Evolutionary conservation across 108 stramenopile species (phyloP).

Genomic region (Hondaea fermentalgiana): DNA sequence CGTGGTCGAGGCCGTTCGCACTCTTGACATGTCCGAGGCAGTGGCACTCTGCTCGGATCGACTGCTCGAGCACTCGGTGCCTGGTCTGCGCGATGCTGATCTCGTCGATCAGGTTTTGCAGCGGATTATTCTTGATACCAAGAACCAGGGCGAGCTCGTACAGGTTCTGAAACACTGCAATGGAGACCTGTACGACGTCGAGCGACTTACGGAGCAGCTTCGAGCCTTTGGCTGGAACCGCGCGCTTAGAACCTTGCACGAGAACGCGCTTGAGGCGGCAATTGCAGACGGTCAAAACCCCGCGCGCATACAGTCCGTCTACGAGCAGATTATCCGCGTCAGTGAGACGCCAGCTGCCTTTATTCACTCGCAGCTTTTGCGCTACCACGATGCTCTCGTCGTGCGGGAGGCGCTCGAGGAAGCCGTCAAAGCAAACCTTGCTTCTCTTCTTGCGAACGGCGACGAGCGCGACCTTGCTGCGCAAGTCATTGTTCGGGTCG

Average conservation of each 20-base stretch:
- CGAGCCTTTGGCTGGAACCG: background rate
- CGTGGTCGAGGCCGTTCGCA: background rate
- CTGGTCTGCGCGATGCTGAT: background rate
- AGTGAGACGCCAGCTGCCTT: background rate
- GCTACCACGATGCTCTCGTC: background rate
- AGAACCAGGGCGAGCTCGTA: background rate
- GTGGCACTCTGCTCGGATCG: background rate
- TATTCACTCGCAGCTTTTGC: background rate
- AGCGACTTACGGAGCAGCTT: background rate
- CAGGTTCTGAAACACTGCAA: background rate
- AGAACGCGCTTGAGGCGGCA: background rate
- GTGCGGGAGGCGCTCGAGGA: background rate
- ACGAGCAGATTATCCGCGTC: slow-evolving; percentile 3
- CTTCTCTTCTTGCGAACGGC: background rate
- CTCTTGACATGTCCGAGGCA: background rate
- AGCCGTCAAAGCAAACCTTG: background rate
- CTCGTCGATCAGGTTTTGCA: background rate
- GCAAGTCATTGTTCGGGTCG: background rate
- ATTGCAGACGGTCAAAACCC: background rate
- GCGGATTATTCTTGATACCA: background rate
- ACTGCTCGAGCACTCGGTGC: background rate
- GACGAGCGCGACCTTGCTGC: background rate
- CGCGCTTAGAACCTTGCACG: background rate
- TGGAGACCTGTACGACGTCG: background rate
- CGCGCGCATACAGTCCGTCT: background rate